phyloP scores from a whole-genome alignment of 352 stramenopile species.

The Phytophthora idaei region DNA sequence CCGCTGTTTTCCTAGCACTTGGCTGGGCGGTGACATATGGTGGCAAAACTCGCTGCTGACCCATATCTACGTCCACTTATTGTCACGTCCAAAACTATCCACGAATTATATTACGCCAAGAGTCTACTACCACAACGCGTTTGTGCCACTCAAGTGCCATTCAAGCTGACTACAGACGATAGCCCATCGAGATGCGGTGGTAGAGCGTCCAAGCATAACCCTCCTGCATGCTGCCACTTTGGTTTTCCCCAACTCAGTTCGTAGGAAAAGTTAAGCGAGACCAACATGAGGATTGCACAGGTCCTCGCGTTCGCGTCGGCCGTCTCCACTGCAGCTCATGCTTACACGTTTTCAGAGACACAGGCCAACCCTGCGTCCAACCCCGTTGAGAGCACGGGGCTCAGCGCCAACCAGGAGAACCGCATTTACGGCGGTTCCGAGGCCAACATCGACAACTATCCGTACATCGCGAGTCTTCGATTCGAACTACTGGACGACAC shows the following conservation, averaged over 20 bases:
- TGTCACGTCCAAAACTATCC: background rate
- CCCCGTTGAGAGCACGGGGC: conserved; percentile 19
- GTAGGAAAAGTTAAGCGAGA: conserved; percentile 3
- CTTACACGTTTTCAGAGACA: conserved; percentile 39
- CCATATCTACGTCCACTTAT: background rate
- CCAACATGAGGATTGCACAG: conserved; percentile 27
- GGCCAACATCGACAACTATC: conserved; percentile 50
- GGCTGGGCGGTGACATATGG: conserved; percentile 10
- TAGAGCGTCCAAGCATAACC: conserved; percentile 19
- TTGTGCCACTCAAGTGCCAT: conserved; percentile 5
- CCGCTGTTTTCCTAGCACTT: conserved; percentile 29
- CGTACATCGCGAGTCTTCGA: conserved; percentile 56
- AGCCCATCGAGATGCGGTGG: conserved; percentile 25
- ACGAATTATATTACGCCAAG: background rate
- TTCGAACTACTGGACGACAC: conserved; percentile 37
- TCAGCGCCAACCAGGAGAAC: conserved; percentile 30
- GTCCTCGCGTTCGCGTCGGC: conserved; percentile 26
- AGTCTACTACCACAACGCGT: conserved; percentile 7
- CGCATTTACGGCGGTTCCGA: conserved; percentile 62
- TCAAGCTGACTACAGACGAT: conserved; percentile 20
- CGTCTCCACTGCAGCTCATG: conserved; percentile 12
- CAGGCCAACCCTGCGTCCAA: conserved; percentile 13
- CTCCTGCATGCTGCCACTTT: conserved; percentile 26
- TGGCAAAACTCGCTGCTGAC: conserved; percentile 8
- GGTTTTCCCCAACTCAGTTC: conserved; percentile 19